Evolutionary conservation across 225 moss, liverwort and hornwort genomes (phyloP).

Genomic region (Lunularia cruciata): DNA sequence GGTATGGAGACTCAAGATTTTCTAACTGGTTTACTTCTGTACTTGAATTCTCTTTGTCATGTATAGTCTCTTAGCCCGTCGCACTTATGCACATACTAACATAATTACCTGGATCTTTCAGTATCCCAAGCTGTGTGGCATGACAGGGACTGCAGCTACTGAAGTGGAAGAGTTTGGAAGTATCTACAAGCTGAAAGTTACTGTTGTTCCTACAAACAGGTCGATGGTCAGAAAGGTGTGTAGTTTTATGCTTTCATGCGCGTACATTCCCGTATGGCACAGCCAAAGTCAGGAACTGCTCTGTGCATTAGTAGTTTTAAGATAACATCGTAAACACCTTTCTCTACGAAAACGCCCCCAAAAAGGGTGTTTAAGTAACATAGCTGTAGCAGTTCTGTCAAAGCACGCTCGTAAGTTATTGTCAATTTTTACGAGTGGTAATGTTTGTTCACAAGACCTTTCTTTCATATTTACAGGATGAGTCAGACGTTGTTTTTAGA

Average conservation of each 20-base stretch:
- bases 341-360: too few species aligned
- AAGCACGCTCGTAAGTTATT: too few species aligned
- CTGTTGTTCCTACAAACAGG: conserved; percentile 90
- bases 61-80: too few species aligned
- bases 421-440: not conserved
- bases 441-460: not conserved
- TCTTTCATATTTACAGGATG: conserved; percentile 53
- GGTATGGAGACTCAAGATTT: conserved; percentile 28
- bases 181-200: conserved; percentile 87
- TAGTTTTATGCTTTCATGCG: not conserved
- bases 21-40: too few species aligned
- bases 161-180: conserved; percentile 82
- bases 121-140: conserved; percentile 90
- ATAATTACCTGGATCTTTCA: conserved; percentile 61
- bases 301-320: not conserved
- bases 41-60: too few species aligned
- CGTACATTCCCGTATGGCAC: not conserved
- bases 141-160: conserved; percentile 99
- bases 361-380: too few species aligned
- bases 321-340: too few species aligned
- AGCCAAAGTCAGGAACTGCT: too few species aligned
- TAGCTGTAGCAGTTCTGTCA: too few species aligned
- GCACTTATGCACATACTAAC: too few species aligned
- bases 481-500: conserved; percentile 95
- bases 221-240: conserved; percentile 84